Conservation (phyloP, 2,329 filamentous ascomycete genomes). For the Sclerotinia glacialis region DNA sequence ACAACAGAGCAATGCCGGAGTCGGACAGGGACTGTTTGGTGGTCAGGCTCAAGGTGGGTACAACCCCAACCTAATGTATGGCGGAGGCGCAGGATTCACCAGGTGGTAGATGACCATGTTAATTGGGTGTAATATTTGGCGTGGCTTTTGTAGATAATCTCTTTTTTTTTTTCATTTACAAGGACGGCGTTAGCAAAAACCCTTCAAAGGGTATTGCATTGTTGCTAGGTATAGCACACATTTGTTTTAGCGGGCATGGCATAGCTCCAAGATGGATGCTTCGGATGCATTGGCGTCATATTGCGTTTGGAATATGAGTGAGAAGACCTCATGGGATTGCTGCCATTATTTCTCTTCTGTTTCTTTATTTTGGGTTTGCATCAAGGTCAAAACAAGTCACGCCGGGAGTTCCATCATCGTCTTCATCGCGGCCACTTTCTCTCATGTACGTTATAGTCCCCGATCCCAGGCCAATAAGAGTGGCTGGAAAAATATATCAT, state of each 20-base stretch:
- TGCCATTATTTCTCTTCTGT: slow-evolving; percentile 31
- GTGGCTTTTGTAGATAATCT: slow-evolving; percentile 35
- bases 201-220: slow-evolving; percentile 37
- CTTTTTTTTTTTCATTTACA: slow-evolving; percentile 33
- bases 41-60: slow-evolving; percentile 94
- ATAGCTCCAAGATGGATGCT: slow-evolving; percentile 42
- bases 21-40: slow-evolving; percentile 85
- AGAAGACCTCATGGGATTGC: slow-evolving; percentile 34
- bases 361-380: slow-evolving; percentile 32
- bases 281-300: slow-evolving; percentile 39
- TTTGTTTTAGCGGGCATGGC: slow-evolving; percentile 50
- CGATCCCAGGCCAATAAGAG: slow-evolving; percentile 40
- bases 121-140: slow-evolving; percentile 32
- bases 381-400: slow-evolving; percentile 31
- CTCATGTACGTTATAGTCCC: slow-evolving; percentile 64
- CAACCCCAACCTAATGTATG: slow-evolving; percentile 82
- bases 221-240: slow-evolving; percentile 37
- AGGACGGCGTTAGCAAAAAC: slow-evolving; percentile 36
- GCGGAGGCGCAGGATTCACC: slow-evolving; percentile 47
- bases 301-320: slow-evolving; percentile 33
- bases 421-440: slow-evolving; percentile 52
- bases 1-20: slow-evolving; percentile 75
- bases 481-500: slow-evolving; percentile 52
- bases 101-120: slow-evolving; percentile 57
- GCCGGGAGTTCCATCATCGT: slow-evolving; percentile 68